Base-by-base conservation (phyloP, 371 early-diverging fungal species). In the Aphelidium insulamus region DNA sequence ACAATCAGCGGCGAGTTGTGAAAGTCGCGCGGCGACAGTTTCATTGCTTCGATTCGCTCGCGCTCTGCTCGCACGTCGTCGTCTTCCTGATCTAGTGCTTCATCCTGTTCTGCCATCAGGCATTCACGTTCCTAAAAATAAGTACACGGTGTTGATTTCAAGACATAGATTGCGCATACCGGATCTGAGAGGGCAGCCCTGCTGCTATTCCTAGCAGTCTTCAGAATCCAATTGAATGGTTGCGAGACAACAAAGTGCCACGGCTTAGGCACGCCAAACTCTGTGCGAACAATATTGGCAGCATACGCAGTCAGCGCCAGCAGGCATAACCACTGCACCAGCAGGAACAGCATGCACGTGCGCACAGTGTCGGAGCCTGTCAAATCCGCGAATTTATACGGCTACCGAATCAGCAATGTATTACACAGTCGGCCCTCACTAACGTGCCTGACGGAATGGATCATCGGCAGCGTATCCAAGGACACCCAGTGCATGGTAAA, bases 211-310 rank as follows among this genome's bases (percentile, higher is more conserved):
- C n/a, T n/a, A n/a, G n/a, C n/a, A n/a, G n/a, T n/a, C n/a, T n/a
- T n/a, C n/a, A n/a, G n/a, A n/a, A n/a, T n/a, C n/a, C n/a, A n/a
- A n/a, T n/a, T n/a, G 37, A 52, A 57, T 20, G 59, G 49, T 8
- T 51, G 48, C 5, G 67, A 52, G 26, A 73, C 35, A 15, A 63
- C 55, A 30, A 60, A 72, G 38, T 76, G 60, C 75, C 75, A 76
- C 4, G 61, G 56, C 37, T 57, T 57, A 21, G 38, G 43, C 18
- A 63, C 57, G 17, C 78, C 78, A 48, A 53, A 73, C 41, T 76
- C 72, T 14, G 54, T 40, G 5, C 67, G 68, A 4, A 72, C 19
- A 3, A 73, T 60, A 28, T 43, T 41, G 17, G 46, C 47, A 12
- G 69, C 28, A 50, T 74, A 76, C 15, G 39, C 33, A 0, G 71